Evolutionary conservation across 306 rosid species (phyloP).

Genomic region (Pachyrhizus erosus): DNA sequence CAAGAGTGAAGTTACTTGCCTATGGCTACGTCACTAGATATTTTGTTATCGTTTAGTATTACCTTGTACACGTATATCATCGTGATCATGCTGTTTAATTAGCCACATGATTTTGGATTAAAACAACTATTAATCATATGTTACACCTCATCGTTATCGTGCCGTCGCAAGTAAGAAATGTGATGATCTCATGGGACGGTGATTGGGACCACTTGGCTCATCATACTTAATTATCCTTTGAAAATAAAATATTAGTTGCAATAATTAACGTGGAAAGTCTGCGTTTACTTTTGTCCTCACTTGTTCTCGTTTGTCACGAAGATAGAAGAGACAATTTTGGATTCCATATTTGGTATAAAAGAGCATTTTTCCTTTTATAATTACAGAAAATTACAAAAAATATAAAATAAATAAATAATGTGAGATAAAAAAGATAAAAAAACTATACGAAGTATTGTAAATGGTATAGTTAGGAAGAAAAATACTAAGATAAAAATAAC

Average conservation of each 20-base stretch:
- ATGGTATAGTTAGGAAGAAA: background rate
- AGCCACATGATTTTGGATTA: conserved; percentile 36
- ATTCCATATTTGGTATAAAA: conserved; percentile 17
- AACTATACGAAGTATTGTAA: background rate
- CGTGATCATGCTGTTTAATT: conserved; percentile 16
- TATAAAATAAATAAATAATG: background rate
- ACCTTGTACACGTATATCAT: conserved; percentile 16
- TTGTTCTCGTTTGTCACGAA: background rate
- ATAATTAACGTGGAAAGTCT: conserved; percentile 41
- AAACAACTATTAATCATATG: conserved; percentile 30
- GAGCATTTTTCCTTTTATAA: background rate
- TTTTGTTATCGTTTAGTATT: conserved; percentile 28
- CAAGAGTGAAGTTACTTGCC: background rate
- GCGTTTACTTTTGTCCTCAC: conserved; percentile 38
- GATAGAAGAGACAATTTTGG: background rate
- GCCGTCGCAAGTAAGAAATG: conserved; percentile 62
- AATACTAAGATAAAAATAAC: background rate
- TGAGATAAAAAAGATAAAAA: background rate
- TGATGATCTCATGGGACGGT: conserved; percentile 60
- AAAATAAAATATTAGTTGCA: conserved; percentile 29
- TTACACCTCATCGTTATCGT: conserved; percentile 51
- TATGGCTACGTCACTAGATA: conserved; percentile 40
- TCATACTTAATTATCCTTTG: conserved; percentile 32
- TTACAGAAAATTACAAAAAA: background rate
- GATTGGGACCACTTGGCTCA: conserved; percentile 48